Conservation (phyloP, 2,329 filamentous ascomycete genomes). For the Trichoderma sp. region DNA sequence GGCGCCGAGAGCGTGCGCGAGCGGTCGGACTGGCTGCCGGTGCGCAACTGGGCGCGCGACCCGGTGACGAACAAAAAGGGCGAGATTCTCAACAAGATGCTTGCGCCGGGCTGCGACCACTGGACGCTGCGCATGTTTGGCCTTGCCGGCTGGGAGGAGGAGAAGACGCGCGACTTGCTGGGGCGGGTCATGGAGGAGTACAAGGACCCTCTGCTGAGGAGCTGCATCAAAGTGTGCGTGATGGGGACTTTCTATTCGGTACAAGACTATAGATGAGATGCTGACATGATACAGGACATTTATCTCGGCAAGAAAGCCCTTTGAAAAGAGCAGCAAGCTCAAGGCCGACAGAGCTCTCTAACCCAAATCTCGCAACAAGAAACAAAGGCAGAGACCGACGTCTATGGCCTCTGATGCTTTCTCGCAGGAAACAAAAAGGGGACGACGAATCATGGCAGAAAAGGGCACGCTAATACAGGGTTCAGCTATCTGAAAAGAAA, state of each 20-base stretch:
- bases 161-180: slow-evolving; percentile 36
- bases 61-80: slow-evolving; percentile 43
- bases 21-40: slow-evolving; percentile 45
- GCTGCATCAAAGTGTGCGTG: slow-evolving; percentile 37
- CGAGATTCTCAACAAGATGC: slow-evolving; percentile 40
- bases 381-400: not conserved
- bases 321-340: not conserved
- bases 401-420: not conserved
- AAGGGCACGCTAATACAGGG: not conserved
- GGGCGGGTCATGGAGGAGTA: slow-evolving; percentile 38
- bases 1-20: slow-evolving; percentile 46
- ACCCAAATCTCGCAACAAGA: not conserved
- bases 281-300: no score
- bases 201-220: slow-evolving; percentile 34
- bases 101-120: slow-evolving; percentile 26
- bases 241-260: not conserved
- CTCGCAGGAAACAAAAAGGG: not conserved
- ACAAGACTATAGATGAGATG: no score
- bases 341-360: not conserved
- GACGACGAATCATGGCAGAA: not conserved
- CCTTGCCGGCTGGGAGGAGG: slow-evolving; percentile 38
- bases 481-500: not conserved
- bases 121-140: slow-evolving; percentile 38
- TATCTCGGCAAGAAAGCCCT: slow-evolving; percentile 38
- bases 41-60: slow-evolving; percentile 45